phyloP scores from a whole-genome alignment of 768 basidiomycete species.

The Podaxis mareebaensis region DNA sequence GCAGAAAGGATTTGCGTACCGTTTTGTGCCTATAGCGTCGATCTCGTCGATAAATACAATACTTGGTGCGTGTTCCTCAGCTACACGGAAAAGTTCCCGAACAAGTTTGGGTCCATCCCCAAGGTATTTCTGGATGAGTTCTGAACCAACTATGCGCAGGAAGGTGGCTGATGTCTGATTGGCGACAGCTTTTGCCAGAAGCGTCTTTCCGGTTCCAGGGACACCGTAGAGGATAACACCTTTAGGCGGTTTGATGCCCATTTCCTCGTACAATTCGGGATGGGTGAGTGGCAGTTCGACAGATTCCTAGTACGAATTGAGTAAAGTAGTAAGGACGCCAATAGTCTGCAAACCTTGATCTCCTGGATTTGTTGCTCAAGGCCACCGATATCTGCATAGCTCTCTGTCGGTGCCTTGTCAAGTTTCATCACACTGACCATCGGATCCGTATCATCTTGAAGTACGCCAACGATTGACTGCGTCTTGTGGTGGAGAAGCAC shows the following conservation, averaged over 20 bases:
- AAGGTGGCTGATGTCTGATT: slow-evolving; percentile 99
- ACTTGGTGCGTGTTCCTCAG: slow-evolving; percentile 97
- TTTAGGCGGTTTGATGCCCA: slow-evolving; percentile 99
- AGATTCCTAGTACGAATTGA: slow-evolving; percentile 69
- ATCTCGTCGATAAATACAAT: slow-evolving; percentile 99
- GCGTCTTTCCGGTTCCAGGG: slow-evolving; percentile 97
- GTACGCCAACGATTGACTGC: slow-evolving; percentile 91
- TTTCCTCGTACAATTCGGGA: slow-evolving; percentile 98
- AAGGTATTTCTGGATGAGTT: slow-evolving; percentile 98
- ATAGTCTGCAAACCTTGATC: slow-evolving; percentile 71
- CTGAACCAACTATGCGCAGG: slow-evolving; percentile 94
- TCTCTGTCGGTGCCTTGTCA: slow-evolving; percentile 98
- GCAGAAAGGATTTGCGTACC: slow-evolving; percentile 47
- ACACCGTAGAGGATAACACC: slow-evolving; percentile 99
- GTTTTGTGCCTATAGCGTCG: slow-evolving; percentile 97
- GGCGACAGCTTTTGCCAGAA: slow-evolving; percentile 95
- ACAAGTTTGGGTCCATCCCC: slow-evolving; percentile 99
- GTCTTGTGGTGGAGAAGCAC: slow-evolving; percentile 96
- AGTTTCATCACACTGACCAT: slow-evolving; percentile 98
- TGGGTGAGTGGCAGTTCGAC: slow-evolving; percentile 97
- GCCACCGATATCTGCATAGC: slow-evolving; percentile 98
- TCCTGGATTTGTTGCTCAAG: slow-evolving; percentile 97
- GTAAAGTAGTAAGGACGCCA: not conserved
- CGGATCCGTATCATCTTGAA: slow-evolving; percentile 94
- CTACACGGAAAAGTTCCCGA: slow-evolving; percentile 94